Base-by-base conservation (phyloP, 768 basidiomycete species). In the Suillus sp. region DNA sequence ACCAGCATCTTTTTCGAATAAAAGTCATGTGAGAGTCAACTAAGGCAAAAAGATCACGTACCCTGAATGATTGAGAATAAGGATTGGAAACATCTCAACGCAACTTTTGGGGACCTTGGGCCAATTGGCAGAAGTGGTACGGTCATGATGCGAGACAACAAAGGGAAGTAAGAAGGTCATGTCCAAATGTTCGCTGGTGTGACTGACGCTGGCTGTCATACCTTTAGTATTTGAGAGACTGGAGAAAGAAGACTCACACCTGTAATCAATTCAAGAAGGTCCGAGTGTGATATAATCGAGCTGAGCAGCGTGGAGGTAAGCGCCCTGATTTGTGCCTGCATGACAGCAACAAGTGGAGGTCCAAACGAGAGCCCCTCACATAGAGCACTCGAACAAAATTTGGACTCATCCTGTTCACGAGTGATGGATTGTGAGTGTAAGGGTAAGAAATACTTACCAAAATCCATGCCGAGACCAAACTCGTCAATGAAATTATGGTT, bases 101-200 rank as follows among this genome's bases (percentile, higher is more conserved):
- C 42, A 62, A 43, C 48, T n/a, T 20, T 63, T 11, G 9, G 38
- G 61, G 25, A 64, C 27, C 20, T 35, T 50, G 35, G 64, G 64
- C 64, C 64, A 65, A 47, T 65, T 37, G 16, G 53, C 25, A 20
- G 64, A 63, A 8, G 64, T 65, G 7, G 40, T 51, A 22, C 11
- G 34, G 48, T 65, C 62, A 25, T 64, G 62, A 38, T 65, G 64
- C 8, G 64, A 63, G 14, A 64, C 30, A 20, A 65, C 45, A 32
- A 65, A 65, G 38, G 62, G 62, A n/a, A 62, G 34, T 30, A 62
- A 10, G 42, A 62, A 62, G 14, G 62, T 62, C n/a, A 61, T 47
- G 20, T 62, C 62, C 1, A 59, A 62, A 25, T 11, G 35, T 34
- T 38, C 35, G n/a, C 58, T 25, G 20, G 43, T 38, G 8, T 59